phyloP scores from a whole-genome alignment of 2,329 filamentous ascomycete species.

The Mariannaea elegans region DNA sequence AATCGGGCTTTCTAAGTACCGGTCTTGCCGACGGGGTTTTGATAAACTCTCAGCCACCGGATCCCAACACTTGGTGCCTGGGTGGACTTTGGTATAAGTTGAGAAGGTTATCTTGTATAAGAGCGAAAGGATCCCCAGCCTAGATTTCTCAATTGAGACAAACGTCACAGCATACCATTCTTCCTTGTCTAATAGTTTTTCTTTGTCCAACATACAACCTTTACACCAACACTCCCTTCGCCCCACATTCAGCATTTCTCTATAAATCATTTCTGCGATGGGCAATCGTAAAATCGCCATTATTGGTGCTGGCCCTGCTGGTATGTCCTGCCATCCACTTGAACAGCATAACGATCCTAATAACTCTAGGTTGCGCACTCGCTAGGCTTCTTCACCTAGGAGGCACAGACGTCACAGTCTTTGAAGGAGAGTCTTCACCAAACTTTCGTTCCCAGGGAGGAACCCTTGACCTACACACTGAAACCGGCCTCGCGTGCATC shows the following conservation, averaged over 20 bases:
- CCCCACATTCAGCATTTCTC: neutral
- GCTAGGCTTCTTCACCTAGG: slow-evolving; percentile 61
- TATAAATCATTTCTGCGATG: slow-evolving; percentile 21
- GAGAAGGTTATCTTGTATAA: neutral
- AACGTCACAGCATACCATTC: too few relatives aligned
- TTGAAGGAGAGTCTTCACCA: slow-evolving; percentile 56
- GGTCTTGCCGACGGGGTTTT: slow-evolving; percentile 21
- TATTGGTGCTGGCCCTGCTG: slow-evolving; percentile 42
- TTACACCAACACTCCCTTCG: neutral
- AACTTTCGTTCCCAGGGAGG: slow-evolving; percentile 60
- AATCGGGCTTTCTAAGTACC: slow-evolving; percentile 22
- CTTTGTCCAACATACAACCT: too few relatives aligned
- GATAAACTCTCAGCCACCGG: slow-evolving; percentile 14
- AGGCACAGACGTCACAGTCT: slow-evolving; percentile 57
- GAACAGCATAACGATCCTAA: slow-evolving; percentile 4
- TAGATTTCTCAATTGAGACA: too few relatives aligned
- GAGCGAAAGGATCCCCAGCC: too few relatives aligned
- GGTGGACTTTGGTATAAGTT: neutral
- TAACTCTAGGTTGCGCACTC: slow-evolving; percentile 37
- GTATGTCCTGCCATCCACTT: slow-evolving; percentile 19
- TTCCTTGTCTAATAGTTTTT: too few relatives aligned
- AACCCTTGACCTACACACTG: slow-evolving; percentile 62
- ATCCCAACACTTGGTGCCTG: neutral
- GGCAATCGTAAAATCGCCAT: slow-evolving; percentile 37
- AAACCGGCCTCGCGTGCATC: slow-evolving; percentile 60